Base-by-base conservation (phyloP, 2,329 filamentous ascomycete genomes). In the Exophiala dermatitidis region DNA sequence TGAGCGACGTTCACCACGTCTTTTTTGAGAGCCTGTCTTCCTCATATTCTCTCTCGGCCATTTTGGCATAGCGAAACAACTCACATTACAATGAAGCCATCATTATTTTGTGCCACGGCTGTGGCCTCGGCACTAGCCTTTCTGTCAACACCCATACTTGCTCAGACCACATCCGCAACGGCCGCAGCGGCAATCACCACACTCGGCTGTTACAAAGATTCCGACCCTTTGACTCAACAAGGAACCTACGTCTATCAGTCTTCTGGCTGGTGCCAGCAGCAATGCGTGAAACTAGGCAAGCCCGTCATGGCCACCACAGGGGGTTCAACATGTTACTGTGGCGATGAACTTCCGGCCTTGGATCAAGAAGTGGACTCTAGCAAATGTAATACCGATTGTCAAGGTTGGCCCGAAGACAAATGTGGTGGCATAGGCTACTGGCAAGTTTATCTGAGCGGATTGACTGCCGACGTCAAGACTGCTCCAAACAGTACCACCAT, bases 241-340 rank as follows among this genome's bases (percentile, higher is more conserved):
- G 78, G 75, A 10, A 53, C 62, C 8, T 79, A 73, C 53, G 70
- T 66, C 30, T 83, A 73, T 62, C 79, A 82, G 62, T 77, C 74
- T 58, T 67, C 69, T 31, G 79, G 80, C 49, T 76, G 76, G 60
- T 84, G 81, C 61, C 75, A 79, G 59, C 62, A 68, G 19, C 67
- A 72, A 57, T 84, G 81, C 65, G 63, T 72, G 28, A 63, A 69
- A 0, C 63, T 73, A 5, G 74, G 77, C 34, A 72, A 68, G 32
- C 61, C 76, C 1, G 85, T 89, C 5, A 80, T 84, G 63, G 88
- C 77, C 32, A 71, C 87, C 42, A 79, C 77, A 5, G 75, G 77
- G 12, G 79, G 79, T 10, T 73, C 75, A 12, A 70, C 81, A 59
- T 95, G 90, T 71, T 87, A 76, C 64, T 95, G 90, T 64, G 90